Evolutionary conservation across 495 filamentous ascomycete species (phyloP).

Genomic region (Xylaria curta): DNA sequence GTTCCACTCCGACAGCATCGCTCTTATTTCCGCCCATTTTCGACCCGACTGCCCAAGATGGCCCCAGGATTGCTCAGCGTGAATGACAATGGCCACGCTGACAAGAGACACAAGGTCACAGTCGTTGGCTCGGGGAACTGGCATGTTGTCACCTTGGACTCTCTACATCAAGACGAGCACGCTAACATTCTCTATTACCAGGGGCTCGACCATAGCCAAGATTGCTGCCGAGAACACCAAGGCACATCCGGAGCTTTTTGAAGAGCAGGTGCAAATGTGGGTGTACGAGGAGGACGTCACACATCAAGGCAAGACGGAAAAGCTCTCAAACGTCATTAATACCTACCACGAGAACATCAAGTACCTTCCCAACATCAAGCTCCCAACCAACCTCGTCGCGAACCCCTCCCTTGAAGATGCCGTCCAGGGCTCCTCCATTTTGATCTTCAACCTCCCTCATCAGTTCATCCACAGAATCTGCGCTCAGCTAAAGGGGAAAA

Average conservation of each 20-base stretch:
- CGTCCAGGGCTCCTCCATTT: conserved; percentile 80
- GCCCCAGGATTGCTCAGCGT: conserved; percentile 24
- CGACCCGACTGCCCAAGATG: conserved; percentile 23
- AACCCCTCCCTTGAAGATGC: conserved; percentile 86
- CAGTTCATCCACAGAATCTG: conserved; percentile 94
- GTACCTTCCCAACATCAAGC: conserved; percentile 83
- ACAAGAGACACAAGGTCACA: conserved; percentile 88
- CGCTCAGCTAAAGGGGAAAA: conserved; percentile 82
- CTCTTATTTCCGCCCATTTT: conserved; percentile 16
- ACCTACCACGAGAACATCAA: conserved; percentile 94
- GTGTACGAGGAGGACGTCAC: conserved; percentile 88
- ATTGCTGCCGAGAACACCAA: conserved; percentile 91
- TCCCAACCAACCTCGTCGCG: conserved; percentile 88
- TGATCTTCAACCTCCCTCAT: conserved; percentile 97
- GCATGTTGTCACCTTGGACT: conserved; percentile 52
- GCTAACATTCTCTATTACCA: conserved; percentile 38
- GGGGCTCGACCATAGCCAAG: conserved; percentile 96
- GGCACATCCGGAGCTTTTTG: conserved; percentile 78
- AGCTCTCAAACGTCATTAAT: conserved; percentile 92
- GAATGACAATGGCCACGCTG: conserved; percentile 32
- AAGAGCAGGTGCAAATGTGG: conserved; percentile 95
- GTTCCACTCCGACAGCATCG: background rate
- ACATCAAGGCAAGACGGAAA: conserved; percentile 74
- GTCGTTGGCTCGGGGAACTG: conserved; percentile 97
- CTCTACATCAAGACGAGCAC: background rate